Base-by-base conservation (phyloP, 2,329 filamentous ascomycete genomes). In the Cladosporium phlei region DNA sequence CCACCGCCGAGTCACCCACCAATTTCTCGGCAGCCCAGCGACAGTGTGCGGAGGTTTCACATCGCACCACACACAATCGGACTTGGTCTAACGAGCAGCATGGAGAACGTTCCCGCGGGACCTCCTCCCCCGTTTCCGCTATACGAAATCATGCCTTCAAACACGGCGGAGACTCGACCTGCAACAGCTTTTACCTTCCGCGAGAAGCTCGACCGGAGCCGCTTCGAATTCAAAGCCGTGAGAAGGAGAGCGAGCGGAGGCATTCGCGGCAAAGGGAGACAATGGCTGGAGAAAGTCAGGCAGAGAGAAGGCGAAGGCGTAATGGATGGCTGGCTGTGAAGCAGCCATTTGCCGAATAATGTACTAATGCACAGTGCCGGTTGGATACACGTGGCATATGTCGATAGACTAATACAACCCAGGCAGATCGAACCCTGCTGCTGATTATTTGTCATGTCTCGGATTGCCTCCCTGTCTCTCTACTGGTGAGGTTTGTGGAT, bases 181-280 rank as follows among this genome's bases (percentile, higher is more conserved):
- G 48, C 46, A n/a, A 57, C 56, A 2, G 51, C 54, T 10, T 49
- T 52, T 37, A 53, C 52, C 16, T 55, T 59, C 16, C 51, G 60
- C 10, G 58, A 61, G 24, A 58, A 57, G 35, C 43, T 60, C 7
- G 63, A 64, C 33, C 51, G 57, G 11, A 63, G 58, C 33, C 54
- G 62, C 9, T 64, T 64, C 45, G 61, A 64, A 45, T 63, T 64
- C 51, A 59, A 59, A 37, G 59, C 59, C 14, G 58, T 63, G 10
- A 51, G 59, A 32, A 52, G 56, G 29, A 60, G 61, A 48, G 53
- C 51, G 16, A 63, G 59, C 14, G 55, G 52, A 12, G 56, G 53
- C 11, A 55, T 55, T 44, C 52, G 56, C 28, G 50, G 59, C 5
- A 52, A 50, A 29, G 45, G 22, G 22, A 46, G 17, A 43, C 30